phyloP scores from a whole-genome alignment of 2,329 filamentous ascomycete species.

The Arachnomyces sp. region DNA sequence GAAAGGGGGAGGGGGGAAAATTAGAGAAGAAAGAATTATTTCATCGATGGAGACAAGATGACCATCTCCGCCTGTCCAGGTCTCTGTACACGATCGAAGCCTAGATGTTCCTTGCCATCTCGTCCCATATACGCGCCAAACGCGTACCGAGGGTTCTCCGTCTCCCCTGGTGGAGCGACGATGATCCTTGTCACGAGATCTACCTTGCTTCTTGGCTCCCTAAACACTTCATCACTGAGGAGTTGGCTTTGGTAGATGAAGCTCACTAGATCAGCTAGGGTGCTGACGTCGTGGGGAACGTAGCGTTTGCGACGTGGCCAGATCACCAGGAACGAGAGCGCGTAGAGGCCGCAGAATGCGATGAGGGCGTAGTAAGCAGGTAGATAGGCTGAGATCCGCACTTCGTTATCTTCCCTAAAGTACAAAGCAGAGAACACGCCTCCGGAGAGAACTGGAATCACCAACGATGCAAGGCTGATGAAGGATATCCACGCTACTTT shows the following conservation, averaged over 20 bases:
- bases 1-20: no score
- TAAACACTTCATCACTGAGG: constrained; percentile 65
- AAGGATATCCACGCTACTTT: constrained; percentile 51
- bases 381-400: constrained; percentile 63
- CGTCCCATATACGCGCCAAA: constrained; percentile 52
- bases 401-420: constrained; percentile 38
- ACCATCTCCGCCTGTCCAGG: constrained; percentile 37
- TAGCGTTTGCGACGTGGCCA: constrained; percentile 55
- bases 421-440: constrained; percentile 58
- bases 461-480: constrained; percentile 44
- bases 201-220: constrained; percentile 56
- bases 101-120: constrained; percentile 53
- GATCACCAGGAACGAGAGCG: constrained; percentile 54
- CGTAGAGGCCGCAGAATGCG: constrained; percentile 62
- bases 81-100: constrained; percentile 49
- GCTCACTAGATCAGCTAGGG: constrained; percentile 67
- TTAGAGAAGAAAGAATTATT: constrained; percentile 7
- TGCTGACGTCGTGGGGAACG: constrained; percentile 66
- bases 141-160: constrained; percentile 40
- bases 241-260: constrained; percentile 69
- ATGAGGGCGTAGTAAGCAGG: constrained; percentile 67
- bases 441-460: constrained; percentile 52
- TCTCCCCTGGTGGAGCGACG: constrained; percentile 36
- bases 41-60: constrained; percentile 29
- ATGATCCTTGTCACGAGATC: constrained; percentile 66